Conservation (phyloP, 2,329 filamentous ascomycete genomes). For the Colletotrichum tofieldiae region DNA sequence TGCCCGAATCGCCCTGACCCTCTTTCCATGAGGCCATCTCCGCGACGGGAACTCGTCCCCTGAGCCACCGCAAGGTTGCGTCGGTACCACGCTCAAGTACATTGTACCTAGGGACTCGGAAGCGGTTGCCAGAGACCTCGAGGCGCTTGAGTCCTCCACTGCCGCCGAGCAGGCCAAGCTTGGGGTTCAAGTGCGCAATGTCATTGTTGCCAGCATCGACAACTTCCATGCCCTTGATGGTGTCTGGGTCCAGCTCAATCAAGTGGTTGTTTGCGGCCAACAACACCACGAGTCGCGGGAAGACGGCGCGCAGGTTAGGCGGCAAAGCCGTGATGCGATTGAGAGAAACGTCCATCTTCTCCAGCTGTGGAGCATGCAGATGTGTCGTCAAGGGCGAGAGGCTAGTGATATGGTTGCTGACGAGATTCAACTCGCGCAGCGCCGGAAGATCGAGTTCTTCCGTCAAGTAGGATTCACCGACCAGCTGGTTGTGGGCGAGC, state of each 20-base stretch:
- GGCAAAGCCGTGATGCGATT: constrained; percentile 86
- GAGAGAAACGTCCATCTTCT: constrained; percentile 84
- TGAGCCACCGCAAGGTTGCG: constrained; percentile 84
- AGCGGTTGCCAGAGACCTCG: constrained; percentile 88
- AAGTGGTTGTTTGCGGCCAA: constrained; percentile 87
- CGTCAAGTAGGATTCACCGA: constrained; percentile 75
- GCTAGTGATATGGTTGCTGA: constrained; percentile 80
- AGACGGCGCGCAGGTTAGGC: constrained; percentile 71
- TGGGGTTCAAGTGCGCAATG: constrained; percentile 84
- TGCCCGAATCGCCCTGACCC: constrained; percentile 57
- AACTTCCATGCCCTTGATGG: constrained; percentile 80
- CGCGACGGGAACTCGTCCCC: constrained; percentile 79
- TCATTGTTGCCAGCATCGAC: constrained; percentile 90
- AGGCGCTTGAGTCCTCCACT: constrained; percentile 73
- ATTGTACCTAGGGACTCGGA: constrained; percentile 88
- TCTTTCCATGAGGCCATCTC: constrained; percentile 72
- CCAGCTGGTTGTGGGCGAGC: constrained; percentile 81
- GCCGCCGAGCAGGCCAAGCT: constrained; percentile 83
- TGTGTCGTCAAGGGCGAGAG: constrained; percentile 76
- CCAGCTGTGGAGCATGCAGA: constrained; percentile 81
- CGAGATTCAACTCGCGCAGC: constrained; percentile 83
- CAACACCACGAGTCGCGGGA: constrained; percentile 80
- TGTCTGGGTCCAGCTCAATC: constrained; percentile 79
- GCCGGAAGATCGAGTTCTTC: constrained; percentile 79
- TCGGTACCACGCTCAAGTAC: constrained; percentile 91